Percentiles rank a stretch among this genome's conserved stretches.
phyloP scores from a whole-genome alignment of 805 yeast genomes.

The Metschnikowia noctiluminum region DNA sequence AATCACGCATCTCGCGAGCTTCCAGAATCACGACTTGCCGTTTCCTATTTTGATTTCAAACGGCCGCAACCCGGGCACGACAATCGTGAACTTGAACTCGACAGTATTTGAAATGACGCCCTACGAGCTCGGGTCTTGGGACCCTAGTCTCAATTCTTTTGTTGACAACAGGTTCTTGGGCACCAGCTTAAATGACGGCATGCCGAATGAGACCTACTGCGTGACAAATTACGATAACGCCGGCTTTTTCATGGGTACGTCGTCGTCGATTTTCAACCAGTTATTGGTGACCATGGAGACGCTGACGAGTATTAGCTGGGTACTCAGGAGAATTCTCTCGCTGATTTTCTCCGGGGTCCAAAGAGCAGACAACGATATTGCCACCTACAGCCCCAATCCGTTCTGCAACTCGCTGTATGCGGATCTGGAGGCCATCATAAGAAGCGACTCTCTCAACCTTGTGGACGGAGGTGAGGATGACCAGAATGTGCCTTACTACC shows the following conservation, averaged over 20 bases:
- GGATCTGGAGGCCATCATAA: constrained; percentile 29
- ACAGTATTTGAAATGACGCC: constrained; percentile 48
- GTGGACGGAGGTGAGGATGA: constrained; percentile 81
- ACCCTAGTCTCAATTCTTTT: constrained; percentile 32
- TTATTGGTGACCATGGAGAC: constrained; percentile 56
- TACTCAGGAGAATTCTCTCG: constrained; percentile 21
- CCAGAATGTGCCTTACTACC: constrained; percentile 67
- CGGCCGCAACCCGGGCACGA: constrained; percentile 63
- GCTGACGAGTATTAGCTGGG: constrained; percentile 13
- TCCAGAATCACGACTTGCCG: constrained; percentile 49
- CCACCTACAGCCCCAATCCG: constrained; percentile 73
- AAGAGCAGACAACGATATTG: constrained; percentile 58
- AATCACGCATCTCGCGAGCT: constrained; percentile 22
- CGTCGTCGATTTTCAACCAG: constrained; percentile 76
- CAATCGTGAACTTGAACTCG: constrained; percentile 58
- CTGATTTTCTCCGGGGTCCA: constrained; percentile 34
- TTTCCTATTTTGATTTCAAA: constrained; percentile 63
- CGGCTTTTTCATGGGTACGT: constrained; percentile 79
- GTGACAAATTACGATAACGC: constrained; percentile 39
- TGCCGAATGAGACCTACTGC: constrained; percentile 18
- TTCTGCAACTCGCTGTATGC: constrained; percentile 43
- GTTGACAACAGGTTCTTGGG: constrained; percentile 31
- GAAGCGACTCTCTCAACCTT: constrained; percentile 45
- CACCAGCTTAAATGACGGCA: constrained; percentile 23
- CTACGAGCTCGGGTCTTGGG: constrained; percentile 43